Percentiles rank a stretch among this genome's conserved stretches.
Evolutionary conservation across 2,329 filamentous ascomycete species (phyloP).

Genomic region (Paecilomyces fulvus): DNA sequence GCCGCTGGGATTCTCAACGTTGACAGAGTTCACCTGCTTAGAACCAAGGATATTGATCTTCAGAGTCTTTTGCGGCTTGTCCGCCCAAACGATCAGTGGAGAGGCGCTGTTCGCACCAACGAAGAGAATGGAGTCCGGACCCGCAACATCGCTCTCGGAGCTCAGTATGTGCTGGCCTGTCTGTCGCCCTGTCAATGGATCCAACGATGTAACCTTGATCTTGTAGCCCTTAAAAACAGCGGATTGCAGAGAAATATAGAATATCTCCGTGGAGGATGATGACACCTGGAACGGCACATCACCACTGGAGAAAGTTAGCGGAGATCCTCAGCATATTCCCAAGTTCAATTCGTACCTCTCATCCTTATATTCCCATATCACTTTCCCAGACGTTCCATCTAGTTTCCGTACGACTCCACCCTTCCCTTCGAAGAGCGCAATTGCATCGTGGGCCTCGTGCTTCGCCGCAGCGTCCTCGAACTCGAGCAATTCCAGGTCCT

Average conservation of each 20-base stretch:
- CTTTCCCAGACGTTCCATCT: slow-evolving; percentile 60
- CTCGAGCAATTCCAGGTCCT: slow-evolving; percentile 63
- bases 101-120: slow-evolving; percentile 32
- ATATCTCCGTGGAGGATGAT: slow-evolving; percentile 60
- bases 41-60: slow-evolving; percentile 39
- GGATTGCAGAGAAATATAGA: slow-evolving; percentile 66
- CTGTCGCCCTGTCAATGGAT: slow-evolving; percentile 63
- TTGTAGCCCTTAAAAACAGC: slow-evolving; percentile 60
- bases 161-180: slow-evolving; percentile 62
- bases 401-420: slow-evolving; percentile 59
- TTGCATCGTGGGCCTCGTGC: slow-evolving; percentile 49
- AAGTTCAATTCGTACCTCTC: slow-evolving; percentile 34
- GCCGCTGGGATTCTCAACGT: slow-evolving; percentile 32
- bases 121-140: slow-evolving; percentile 31
- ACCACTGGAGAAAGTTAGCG: slow-evolving; percentile 38
- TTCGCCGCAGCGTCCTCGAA: slow-evolving; percentile 49
- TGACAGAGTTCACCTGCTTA: slow-evolving; percentile 31
- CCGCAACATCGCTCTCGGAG: slow-evolving; percentile 62
- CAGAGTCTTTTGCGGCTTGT: slow-evolving; percentile 34
- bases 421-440: slow-evolving; percentile 56
- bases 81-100: slow-evolving; percentile 38
- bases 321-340: neutral
- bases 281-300: slow-evolving; percentile 69
- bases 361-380: slow-evolving; percentile 72
- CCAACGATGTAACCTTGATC: slow-evolving; percentile 66